phyloP scores from a whole-genome alignment of 75 land plant genomes.

The Pinus albicaulis region DNA sequence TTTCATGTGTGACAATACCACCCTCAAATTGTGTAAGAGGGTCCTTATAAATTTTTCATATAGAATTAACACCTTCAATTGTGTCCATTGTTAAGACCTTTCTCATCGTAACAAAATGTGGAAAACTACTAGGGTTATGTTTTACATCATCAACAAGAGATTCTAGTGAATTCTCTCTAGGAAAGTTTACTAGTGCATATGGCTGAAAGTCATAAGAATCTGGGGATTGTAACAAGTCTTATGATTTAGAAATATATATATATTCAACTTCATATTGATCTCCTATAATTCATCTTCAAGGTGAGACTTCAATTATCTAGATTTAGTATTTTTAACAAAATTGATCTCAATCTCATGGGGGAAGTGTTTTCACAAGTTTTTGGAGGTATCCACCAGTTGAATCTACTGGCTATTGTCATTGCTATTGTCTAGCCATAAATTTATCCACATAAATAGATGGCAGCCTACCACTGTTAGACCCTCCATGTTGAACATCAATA shows the following conservation, averaged over 20 bases:
- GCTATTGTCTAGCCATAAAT: slow-evolving; percentile 94
- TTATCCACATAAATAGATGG: too few relatives aligned
- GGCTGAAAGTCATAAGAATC: slow-evolving; percentile 52
- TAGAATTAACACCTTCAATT: too few relatives aligned
- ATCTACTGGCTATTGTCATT: slow-evolving; percentile 47
- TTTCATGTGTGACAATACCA: too few relatives aligned
- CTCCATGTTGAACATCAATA: slow-evolving; percentile 50
- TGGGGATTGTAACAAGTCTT: slow-evolving; percentile 62
- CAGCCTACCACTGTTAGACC: too few relatives aligned
- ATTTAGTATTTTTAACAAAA: slow-evolving; percentile 25
- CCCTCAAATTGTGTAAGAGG: too few relatives aligned
- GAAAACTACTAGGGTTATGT: slow-evolving; percentile 16
- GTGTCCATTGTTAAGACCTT: slow-evolving; percentile 14
- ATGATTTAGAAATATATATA: slow-evolving; percentile 57
- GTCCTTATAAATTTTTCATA: slow-evolving; percentile 19
- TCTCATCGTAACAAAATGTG: slow-evolving; percentile 25
- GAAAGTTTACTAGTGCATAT: too few relatives aligned
- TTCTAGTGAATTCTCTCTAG: slow-evolving; percentile 45
- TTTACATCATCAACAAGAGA: slow-evolving; percentile 40
- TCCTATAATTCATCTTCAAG: too few relatives aligned
- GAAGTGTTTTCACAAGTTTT: slow-evolving; percentile 23
- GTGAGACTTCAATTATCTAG: slow-evolving; percentile 43
- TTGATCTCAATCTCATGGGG: slow-evolving; percentile 17
- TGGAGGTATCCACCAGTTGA: slow-evolving; percentile 22
- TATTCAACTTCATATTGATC: slow-evolving; percentile 83